phyloP scores from a whole-genome alignment of 331 rosid genomes.

The Acacia pycnantha region DNA sequence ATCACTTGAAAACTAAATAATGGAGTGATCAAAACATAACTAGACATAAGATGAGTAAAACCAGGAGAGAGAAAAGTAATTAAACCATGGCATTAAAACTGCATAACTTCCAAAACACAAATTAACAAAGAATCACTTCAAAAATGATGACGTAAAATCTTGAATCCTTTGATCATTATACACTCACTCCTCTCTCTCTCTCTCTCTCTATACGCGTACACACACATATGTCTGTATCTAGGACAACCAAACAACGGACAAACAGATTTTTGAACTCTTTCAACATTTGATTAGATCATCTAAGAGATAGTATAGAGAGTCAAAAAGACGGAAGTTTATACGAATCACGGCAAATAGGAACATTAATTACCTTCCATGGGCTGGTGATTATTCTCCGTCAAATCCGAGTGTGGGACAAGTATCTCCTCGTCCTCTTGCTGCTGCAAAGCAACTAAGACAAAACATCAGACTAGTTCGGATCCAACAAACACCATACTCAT shows the following conservation, averaged over 20 bases:
- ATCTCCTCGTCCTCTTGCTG: conserved; percentile 95
- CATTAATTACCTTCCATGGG: conserved; percentile 81
- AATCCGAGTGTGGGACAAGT: conserved; percentile 83
- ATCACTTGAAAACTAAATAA: conserved; percentile 2
- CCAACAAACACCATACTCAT: conserved; percentile 31
- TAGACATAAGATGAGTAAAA: background rate
- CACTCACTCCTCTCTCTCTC: background rate
- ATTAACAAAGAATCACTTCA: background rate
- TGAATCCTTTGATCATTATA: background rate
- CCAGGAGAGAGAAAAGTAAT: background rate
- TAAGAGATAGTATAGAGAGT: background rate
- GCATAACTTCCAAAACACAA: background rate
- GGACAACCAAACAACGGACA: background rate
- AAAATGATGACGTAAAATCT: background rate
- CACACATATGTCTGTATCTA: no score
- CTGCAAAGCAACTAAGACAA: conserved; percentile 40
- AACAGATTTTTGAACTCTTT: background rate
- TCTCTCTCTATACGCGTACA: no score
- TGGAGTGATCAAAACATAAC: background rate
- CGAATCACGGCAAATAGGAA: conserved; percentile 24
- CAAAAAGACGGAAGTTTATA: background rate
- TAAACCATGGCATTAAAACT: background rate
- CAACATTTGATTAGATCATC: conserved; percentile 35
- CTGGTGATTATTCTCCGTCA: conserved; percentile 72
- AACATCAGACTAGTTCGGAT: conserved; percentile 41